Evolutionary conservation across 2,329 filamentous ascomycete species (phyloP), one percentile per base, ranked within the genome.

Genomic region (Calonectria pseudoreteaudii): DNA sequence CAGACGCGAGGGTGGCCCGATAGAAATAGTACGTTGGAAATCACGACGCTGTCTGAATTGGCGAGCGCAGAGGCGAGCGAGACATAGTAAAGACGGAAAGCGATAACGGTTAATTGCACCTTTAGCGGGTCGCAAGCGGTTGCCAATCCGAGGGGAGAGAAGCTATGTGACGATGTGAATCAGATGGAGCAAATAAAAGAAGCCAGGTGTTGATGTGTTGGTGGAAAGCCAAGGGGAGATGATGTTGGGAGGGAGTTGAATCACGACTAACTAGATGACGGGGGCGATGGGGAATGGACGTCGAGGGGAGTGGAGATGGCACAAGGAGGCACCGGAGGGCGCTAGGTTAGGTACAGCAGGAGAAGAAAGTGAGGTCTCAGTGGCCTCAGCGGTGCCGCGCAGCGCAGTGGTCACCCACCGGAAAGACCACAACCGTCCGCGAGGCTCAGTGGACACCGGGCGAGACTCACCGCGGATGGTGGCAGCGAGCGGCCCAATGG

Each of bases 11-110:
- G 71, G 75, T 77, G 73, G 76, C 76, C 77, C 70, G 73, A 75
- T 70, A 72, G 70, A 66, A 72, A 78, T 74, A 72, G 78, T 74
- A 70, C 67, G n/a, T 76, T 65, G 64, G 74, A 68, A 72, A 67
- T 80, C 73, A 80, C 58, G 75, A 75, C 71, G 72, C 75, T 73
- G 71, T 58, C 65, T 77, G 56, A 47, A 70, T 62, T 72, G 67
- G 76, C 74, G 75, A 80, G 65, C 62, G 72, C 65, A 74, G 70
- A 66, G 70, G 53, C 74, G 52, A 74, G 73, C 74, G 72, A 70
- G 70, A 76, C 78, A 80, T 80, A 70, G 73, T 66, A 75, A 75
- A 77, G 71, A 71, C 72, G 56, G 65, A 10, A 38, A 41, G 68
- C 70, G 60, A 66, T 72, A 73, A 72, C 68, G 38, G 65, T n/a